phyloP scores from a whole-genome alignment of 768 basidiomycete genomes.

The Lentinula raphanica region DNA sequence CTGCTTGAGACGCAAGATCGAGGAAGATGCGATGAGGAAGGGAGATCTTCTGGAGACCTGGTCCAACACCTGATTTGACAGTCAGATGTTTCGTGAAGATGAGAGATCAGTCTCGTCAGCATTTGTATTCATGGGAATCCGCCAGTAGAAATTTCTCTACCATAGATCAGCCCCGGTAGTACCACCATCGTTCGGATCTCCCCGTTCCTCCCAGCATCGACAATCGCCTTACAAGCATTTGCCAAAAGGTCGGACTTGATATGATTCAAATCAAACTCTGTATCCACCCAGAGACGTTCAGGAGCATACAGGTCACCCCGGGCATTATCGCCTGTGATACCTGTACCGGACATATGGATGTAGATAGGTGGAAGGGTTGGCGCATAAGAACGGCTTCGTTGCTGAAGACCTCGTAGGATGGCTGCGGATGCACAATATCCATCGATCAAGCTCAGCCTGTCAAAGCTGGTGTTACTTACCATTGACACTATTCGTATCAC shows the following conservation, averaged over 20 bases:
- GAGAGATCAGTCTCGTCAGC: not conserved
- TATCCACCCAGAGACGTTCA: slow-evolving; percentile 30
- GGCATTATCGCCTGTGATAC: slow-evolving; percentile 35
- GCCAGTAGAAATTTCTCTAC: not conserved
- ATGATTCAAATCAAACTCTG: slow-evolving; percentile 27
- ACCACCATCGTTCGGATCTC: slow-evolving; percentile 40
- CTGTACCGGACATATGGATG: slow-evolving; percentile 38
- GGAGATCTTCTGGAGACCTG: slow-evolving; percentile 36
- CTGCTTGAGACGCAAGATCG: slow-evolving; percentile 23
- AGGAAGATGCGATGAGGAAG: slow-evolving; percentile 32
- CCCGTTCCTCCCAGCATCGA: slow-evolving; percentile 35
- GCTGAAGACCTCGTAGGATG: not conserved
- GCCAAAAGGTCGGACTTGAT: slow-evolving; percentile 16
- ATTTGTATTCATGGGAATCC: not conserved
- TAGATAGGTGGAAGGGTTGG: slow-evolving; percentile 30
- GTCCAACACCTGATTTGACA: slow-evolving; percentile 32
- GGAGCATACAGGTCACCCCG: slow-evolving; percentile 30
- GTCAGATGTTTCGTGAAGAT: not conserved
- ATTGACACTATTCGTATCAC: slow-evolving; percentile 28
- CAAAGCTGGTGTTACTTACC: slow-evolving; percentile 15
- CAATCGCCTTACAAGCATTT: slow-evolving; percentile 25
- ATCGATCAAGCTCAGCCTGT: no score
- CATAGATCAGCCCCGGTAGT: slow-evolving; percentile 37
- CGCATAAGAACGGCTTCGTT: not conserved
- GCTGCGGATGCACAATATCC: not conserved